Evolutionary conservation across 768 basidiomycete genomes (phyloP).

Genomic region (Suillus ampliporus): DNA sequence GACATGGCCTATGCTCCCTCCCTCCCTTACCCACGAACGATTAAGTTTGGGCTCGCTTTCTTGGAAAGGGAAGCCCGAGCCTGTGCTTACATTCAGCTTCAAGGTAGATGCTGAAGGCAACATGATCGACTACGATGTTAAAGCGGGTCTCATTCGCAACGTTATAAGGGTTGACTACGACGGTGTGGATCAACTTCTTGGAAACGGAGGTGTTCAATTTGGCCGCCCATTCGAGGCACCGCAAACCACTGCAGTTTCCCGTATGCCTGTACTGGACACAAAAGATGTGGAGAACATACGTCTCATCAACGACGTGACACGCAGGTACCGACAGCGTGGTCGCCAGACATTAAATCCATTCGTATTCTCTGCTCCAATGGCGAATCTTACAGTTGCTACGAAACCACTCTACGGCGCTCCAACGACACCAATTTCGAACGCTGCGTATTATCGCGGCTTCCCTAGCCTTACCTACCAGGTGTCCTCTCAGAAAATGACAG

Average conservation of each 20-base stretch:
- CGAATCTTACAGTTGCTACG: conserved; percentile 33
- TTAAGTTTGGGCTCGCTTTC: conserved; percentile 53
- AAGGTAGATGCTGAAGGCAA: conserved; percentile 65
- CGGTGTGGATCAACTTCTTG: conserved; percentile 61
- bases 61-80: conserved; percentile 46
- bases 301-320: conserved; percentile 35
- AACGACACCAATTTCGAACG: conserved; percentile 30
- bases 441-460: conserved; percentile 51
- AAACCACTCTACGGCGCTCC: conserved; percentile 40
- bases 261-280: conserved; percentile 15
- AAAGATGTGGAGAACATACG: conserved; percentile 36
- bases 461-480: conserved; percentile 57
- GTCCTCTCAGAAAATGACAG: conserved; percentile 21
- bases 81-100: conserved; percentile 81
- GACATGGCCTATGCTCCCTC: conserved; percentile 77
- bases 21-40: conserved; percentile 51
- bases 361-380: conserved; percentile 29
- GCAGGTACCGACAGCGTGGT: conserved; percentile 29
- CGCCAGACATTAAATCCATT: conserved; percentile 28
- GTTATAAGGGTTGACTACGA: conserved; percentile 69
- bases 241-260: conserved; percentile 3
- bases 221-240: conserved; percentile 28
- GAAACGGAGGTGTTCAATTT: conserved; percentile 21
- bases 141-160: conserved; percentile 76
- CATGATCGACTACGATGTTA: conserved; percentile 72